A percentile compares a stretch with the other conserved stretches of the same genome.
These are phyloP conservation scores for Colletotrichum higginsianum DNA, from an alignment of 2,329 filamentous ascomycete genomes.

Conservation along the genomic window DNA sequence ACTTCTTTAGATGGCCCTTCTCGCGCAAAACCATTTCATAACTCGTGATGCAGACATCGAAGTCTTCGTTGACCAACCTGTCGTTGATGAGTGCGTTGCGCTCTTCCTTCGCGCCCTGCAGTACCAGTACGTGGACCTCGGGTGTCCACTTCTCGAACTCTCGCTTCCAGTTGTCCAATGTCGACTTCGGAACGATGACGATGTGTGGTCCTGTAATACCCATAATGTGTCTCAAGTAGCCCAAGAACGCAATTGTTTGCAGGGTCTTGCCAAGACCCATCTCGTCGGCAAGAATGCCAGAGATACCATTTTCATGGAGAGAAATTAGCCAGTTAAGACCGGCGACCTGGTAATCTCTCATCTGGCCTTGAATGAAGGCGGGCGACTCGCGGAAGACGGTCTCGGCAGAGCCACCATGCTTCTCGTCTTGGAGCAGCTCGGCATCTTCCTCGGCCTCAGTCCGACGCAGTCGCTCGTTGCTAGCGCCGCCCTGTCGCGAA, in stretches of 20 bases:
- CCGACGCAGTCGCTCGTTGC: constrained; percentile 82
- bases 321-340: constrained; percentile 98
- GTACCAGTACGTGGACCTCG: constrained; percentile 92
- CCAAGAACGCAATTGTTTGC: constrained; percentile 96
- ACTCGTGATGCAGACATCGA: constrained; percentile 97
- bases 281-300: constrained; percentile 96
- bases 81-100: constrained; percentile 90
- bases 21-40: constrained; percentile 99
- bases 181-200: constrained; percentile 94
- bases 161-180: constrained; percentile 97
- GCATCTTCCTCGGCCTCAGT: constrained; percentile 99
- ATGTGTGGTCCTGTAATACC: constrained; percentile 93
- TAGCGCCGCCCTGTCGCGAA: constrained; percentile 87
- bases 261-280: constrained; percentile 99
- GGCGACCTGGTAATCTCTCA: constrained; percentile 97
- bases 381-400: constrained; percentile 96
- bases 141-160: constrained; percentile 96
- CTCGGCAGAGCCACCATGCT: constrained; percentile 86
- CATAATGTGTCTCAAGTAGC: constrained; percentile 92
- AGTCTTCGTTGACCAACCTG: constrained; percentile 92
- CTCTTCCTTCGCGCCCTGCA: constrained; percentile 96
- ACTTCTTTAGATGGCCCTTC: constrained; percentile 95
- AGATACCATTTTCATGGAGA: constrained; percentile 98
- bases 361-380: constrained; percentile 86
- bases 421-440: constrained; percentile 89